phyloP scores from a whole-genome alignment of 768 basidiomycete genomes.

The Kwoniella botswanensis region DNA sequence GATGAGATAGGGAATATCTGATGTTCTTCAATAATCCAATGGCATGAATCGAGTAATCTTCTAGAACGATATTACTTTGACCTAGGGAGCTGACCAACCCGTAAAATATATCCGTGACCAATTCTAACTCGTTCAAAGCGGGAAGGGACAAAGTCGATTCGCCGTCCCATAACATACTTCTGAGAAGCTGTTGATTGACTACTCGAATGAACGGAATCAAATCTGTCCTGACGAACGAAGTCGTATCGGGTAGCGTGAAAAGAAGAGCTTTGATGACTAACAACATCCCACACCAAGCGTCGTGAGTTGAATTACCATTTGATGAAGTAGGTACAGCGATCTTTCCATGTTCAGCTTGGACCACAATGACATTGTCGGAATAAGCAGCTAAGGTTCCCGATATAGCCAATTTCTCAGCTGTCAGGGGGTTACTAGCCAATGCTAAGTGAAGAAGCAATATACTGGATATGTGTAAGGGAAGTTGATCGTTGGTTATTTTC shows the following conservation, averaged over 20 bases:
- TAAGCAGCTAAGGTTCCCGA: slow-evolving; percentile 82
- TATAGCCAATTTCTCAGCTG: slow-evolving; percentile 83
- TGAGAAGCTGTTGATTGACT: slow-evolving; percentile 77
- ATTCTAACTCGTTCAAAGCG: slow-evolving; percentile 80
- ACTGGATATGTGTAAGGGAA: slow-evolving; percentile 73
- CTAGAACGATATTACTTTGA: slow-evolving; percentile 61
- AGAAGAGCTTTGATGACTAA: slow-evolving; percentile 76
- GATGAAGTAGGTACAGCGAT: slow-evolving; percentile 69
- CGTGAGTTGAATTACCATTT: slow-evolving; percentile 78
- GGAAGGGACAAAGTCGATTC: slow-evolving; percentile 77
- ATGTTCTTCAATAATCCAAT: slow-evolving; percentile 80
- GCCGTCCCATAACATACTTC: slow-evolving; percentile 80
- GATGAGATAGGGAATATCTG: slow-evolving; percentile 88
- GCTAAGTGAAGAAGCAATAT: slow-evolving; percentile 86
- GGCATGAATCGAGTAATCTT: slow-evolving; percentile 71
- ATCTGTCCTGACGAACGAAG: slow-evolving; percentile 76
- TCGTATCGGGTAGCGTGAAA: slow-evolving; percentile 66
- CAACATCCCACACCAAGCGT: slow-evolving; percentile 82
- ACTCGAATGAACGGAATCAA: slow-evolving; percentile 84
- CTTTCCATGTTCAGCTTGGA: slow-evolving; percentile 74
- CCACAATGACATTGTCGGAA: slow-evolving; percentile 77
- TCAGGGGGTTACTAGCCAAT: slow-evolving; percentile 72
- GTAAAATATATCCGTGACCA: slow-evolving; percentile 76
- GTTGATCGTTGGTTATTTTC: slow-evolving; percentile 64
- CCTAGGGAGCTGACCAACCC: slow-evolving; percentile 68